phyloP scores from a whole-genome alignment of 2,329 filamentous ascomycete genomes.

The Verticillium nonalfalfae region DNA sequence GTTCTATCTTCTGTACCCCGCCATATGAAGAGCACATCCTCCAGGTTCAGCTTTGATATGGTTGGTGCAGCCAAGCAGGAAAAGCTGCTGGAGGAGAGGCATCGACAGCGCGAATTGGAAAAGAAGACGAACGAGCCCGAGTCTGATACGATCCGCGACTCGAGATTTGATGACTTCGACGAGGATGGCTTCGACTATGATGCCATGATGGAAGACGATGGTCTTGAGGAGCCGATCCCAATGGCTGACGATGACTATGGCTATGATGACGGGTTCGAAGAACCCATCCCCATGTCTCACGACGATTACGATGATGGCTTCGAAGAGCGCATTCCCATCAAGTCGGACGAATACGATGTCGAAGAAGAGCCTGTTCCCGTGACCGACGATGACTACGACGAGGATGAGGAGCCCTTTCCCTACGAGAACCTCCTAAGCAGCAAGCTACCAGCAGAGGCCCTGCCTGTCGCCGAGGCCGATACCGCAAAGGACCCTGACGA shows the following conservation, averaged over 20 bases:
- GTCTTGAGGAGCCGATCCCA: constrained; percentile 61
- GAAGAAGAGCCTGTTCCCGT: constrained; percentile 21
- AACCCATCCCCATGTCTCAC: constrained; percentile 55
- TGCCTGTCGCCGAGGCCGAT: constrained; percentile 14
- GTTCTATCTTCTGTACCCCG: constrained; percentile 46
- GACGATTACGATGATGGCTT: constrained; percentile 36
- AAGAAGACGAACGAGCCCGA: constrained; percentile 40
- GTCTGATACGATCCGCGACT: constrained; percentile 33
- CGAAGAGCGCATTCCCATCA: constrained; percentile 17
- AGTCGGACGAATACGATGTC: constrained; percentile 15
- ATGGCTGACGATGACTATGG: constrained; percentile 35
- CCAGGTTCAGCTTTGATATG: constrained; percentile 78
- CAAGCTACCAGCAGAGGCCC: constrained; percentile 16
- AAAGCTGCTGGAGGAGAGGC: constrained; percentile 66
- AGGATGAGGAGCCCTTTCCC: constrained; percentile 13
- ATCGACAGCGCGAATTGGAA: constrained; percentile 60
- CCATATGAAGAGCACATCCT: constrained; percentile 71
- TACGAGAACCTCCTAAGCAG: neutral
- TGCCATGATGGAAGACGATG: constrained; percentile 59
- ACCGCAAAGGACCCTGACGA: constrained; percentile 40
- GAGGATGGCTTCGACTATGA: constrained; percentile 56
- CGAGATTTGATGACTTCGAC: constrained; percentile 55
- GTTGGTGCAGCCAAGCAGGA: constrained; percentile 62
- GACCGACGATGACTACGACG: constrained; percentile 15
- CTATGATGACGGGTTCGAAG: constrained; percentile 50